Base-by-base conservation (phyloP, 495 filamentous ascomycete genomes). In the Penicillium pancosmium region DNA sequence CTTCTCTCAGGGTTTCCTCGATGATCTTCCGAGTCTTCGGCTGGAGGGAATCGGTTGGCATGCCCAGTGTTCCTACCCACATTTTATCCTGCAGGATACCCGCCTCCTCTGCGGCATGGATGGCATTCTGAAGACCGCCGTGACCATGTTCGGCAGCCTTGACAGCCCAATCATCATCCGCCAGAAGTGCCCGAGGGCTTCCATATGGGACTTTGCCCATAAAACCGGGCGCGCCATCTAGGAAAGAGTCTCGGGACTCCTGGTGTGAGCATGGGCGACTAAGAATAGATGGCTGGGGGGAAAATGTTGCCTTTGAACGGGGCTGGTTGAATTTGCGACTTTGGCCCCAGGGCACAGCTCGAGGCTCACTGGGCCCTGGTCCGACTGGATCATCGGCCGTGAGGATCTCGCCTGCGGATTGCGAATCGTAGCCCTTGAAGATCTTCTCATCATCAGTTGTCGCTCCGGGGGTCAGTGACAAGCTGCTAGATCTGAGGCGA, bases 61-160 rank as follows among this genome's bases (percentile, higher is more conserved):
- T 95, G 18, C 92, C 92, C 48, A 96, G 75, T 0, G 91, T 92
- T 12, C 92, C 92, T 34, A 97, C 88, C 86, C 88, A 94, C 18
- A 84, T 83, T 60, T 88, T 86, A 31, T 91, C 84, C 10, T 79
- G 76, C 6, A 88, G 65, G 35, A 81, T 68, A 31, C 83, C 85
- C 21, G 81, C 78, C 23, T 87, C 75, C 38, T 82, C 78, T 5
- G 87, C 88, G 9, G 91, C 90, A 62, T 86, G 80, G 15, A 93
- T 82, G 3, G 92, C 91, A 69, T 95, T 97, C 52, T 86, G 84
- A 19, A 97, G 82, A 49, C 90, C 92, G 15, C 90, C 90, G 72
- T 96, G 94, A 55, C 91, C 92, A 71, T 93, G 90, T 52, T 93
- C 86, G 1, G 91, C 88, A 52, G 85, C 82, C 59, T 89, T 90